Base-by-base conservation (phyloP, 768 basidiomycete species). In the Pleurotus platypus region DNA sequence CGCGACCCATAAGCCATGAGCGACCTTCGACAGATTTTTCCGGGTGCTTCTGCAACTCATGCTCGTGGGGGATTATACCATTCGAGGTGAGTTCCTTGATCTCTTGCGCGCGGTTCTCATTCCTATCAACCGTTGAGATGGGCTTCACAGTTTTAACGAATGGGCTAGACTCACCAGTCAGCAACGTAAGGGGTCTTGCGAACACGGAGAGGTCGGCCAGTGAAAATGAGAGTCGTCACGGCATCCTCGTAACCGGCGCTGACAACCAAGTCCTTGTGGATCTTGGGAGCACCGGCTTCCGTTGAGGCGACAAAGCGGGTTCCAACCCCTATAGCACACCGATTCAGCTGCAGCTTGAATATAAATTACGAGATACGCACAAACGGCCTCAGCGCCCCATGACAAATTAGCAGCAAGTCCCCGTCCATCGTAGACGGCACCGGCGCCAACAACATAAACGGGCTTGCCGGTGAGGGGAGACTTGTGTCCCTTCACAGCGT, bases 381-480 rank as follows among this genome's bases (percentile, higher is more conserved):
- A 94, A 55, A 94, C 92, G 37, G 79, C 94, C 63, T 92, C 81
- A 38, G 94, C 94, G 60, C 94, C 94, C 84, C 89, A 95, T 63
- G 86, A 78, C 55, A 98, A 71, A 65, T 94, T 92, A 13, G 94
- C 90, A 3, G 92, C 94, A 7, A 96, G 78, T 58, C 89, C 82
- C 49, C 94, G 82, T 4, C 94, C 94, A 62, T 96, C 92, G 71
- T 84, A 92, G 16, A 98, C 89, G 0, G 92, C 94, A 30, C 94
- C 94, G 4, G 94, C 94, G 24, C 92, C 94, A 58, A 98, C 73
- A 45, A 98, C 91, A 66, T 92, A 90, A 9, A 97, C 78, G 0
- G 92, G 92, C 62, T 85, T 75, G 47, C 91, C 90, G 0, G 87
- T 96, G 59, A 97, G 72, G 8, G 92, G 86, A 0, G 89, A 90